Percentiles rank a stretch among this genome's conserved stretches.
phyloP scores from a whole-genome alignment of 345 rosid species.

The Litchi chinensis region DNA sequence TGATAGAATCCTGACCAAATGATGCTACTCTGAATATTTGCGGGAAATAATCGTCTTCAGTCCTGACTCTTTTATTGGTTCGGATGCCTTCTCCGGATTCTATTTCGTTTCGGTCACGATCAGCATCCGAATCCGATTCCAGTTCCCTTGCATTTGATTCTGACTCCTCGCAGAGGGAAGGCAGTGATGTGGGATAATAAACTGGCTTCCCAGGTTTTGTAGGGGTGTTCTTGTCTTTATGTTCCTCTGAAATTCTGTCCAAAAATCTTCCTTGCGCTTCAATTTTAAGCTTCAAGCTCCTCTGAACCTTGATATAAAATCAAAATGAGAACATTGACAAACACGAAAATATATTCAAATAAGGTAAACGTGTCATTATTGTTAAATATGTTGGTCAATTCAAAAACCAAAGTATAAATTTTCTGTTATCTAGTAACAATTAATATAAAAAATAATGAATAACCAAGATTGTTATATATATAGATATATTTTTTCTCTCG shows the following conservation, averaged over 20 bases:
- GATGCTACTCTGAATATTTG: constrained; percentile 14
- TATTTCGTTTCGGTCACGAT: constrained; percentile 26
- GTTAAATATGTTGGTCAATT: no score
- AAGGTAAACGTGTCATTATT: no score
- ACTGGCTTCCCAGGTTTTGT: constrained; percentile 25
- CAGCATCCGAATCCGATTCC: constrained; percentile 42
- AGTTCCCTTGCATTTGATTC: constrained; percentile 44
- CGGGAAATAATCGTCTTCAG: constrained; percentile 24
- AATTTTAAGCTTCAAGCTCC: constrained; percentile 51
- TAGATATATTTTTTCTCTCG: no score
- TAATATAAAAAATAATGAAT: no score
- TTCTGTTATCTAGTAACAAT: no score
- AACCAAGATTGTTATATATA: no score
- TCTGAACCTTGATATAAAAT: constrained; percentile 38
- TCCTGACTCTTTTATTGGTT: constrained; percentile 29
- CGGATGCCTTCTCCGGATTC: constrained; percentile 29
- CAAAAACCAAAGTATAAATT: no score
- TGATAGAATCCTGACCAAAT: constrained; percentile 15
- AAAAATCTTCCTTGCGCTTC: constrained; percentile 63
- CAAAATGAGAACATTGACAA: background rate
- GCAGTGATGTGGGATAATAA: constrained; percentile 38
- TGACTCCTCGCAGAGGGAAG: constrained; percentile 52
- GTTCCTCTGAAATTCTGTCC: constrained; percentile 40
- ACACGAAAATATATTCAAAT: background rate
- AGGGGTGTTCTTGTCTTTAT: constrained; percentile 16